A percentile compares a stretch with the other conserved stretches of the same genome.
Evolutionary conservation across 179 eudicot genomes (phyloP).

Genomic region (Heliamphora pulchella): DNA sequence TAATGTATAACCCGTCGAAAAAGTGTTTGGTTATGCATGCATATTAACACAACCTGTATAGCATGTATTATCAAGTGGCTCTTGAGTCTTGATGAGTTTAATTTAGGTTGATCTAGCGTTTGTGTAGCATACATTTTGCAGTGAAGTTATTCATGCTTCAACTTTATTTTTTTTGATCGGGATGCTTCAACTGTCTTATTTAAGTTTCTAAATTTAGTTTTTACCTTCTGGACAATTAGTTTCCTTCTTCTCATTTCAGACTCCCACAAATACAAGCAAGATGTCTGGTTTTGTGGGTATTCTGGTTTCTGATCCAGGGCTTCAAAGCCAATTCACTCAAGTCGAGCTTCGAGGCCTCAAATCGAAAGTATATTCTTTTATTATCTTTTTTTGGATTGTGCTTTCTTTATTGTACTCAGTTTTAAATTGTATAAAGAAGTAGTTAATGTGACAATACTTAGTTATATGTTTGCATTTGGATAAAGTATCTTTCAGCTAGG

Average conservation of each 20-base stretch:
- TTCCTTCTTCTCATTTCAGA: conserved; percentile 8
- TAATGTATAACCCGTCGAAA: too few relatives aligned
- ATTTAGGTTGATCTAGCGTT: not conserved
- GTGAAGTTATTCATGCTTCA: too few relatives aligned
- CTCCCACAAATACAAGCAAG: conserved; percentile 13
- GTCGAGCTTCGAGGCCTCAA: conserved; percentile 91
- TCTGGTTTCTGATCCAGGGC: conserved; percentile 97
- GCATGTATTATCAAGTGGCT: not conserved
- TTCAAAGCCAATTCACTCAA: conserved; percentile 96
- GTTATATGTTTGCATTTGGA: conserved; percentile 4
- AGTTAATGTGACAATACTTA: too few relatives aligned
- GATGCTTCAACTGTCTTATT: not conserved
- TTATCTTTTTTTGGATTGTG: not conserved
- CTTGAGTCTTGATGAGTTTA: not conserved
- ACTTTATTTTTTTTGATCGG: too few relatives aligned
- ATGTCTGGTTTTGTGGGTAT: conserved; percentile 76
- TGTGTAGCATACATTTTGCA: not conserved
- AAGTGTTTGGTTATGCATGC: not conserved
- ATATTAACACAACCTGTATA: not conserved
- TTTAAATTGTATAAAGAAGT: too few relatives aligned
- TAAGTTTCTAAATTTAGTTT: conserved; percentile 13
- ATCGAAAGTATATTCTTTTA: conserved; percentile 43
- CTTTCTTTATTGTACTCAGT: not conserved
- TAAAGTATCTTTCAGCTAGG: conserved; percentile 47
- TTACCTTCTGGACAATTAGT: conserved; percentile 3